These are phyloP conservation scores for Lolium multiflorum DNA, from an alignment of 176 grass and related monocot species.

Conservation along the genomic window DNA sequence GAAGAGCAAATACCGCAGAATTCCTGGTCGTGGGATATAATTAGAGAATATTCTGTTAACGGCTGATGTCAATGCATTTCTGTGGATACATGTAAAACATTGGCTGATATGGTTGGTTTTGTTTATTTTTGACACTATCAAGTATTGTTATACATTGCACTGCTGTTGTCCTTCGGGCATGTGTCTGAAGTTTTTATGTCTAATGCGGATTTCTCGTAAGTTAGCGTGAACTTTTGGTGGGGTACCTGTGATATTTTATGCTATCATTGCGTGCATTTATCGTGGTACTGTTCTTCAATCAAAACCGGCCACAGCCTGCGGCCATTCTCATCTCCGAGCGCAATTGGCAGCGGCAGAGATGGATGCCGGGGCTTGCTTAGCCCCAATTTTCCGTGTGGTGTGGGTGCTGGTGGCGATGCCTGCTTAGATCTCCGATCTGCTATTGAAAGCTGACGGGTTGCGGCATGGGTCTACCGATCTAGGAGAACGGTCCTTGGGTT, in stretches of 20 bases:
- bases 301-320: too few species aligned
- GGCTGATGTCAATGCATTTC: background rate
- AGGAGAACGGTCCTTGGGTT: too few species aligned
- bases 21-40: background rate
- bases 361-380: too few species aligned
- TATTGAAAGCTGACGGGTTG: too few species aligned
- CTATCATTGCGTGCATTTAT: background rate
- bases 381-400: too few species aligned
- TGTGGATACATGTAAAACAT: background rate
- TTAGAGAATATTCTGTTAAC: slow-evolving; percentile 12
- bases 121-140: background rate
- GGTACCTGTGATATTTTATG: background rate
- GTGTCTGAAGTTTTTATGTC: background rate
- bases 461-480: too few species aligned
- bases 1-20: background rate
- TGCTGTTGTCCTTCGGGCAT: background rate
- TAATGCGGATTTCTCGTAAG: background rate
- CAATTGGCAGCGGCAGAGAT: too few species aligned
- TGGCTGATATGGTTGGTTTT: background rate
- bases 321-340: too few species aligned
- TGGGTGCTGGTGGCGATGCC: too few species aligned
- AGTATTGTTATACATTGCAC: background rate
- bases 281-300: too few species aligned
- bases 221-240: background rate
- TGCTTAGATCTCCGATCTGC: too few species aligned